These are phyloP conservation scores for Pythium phragmiticola DNA, from an alignment of 352 stramenopile species.

Conservation along the genomic window DNA sequence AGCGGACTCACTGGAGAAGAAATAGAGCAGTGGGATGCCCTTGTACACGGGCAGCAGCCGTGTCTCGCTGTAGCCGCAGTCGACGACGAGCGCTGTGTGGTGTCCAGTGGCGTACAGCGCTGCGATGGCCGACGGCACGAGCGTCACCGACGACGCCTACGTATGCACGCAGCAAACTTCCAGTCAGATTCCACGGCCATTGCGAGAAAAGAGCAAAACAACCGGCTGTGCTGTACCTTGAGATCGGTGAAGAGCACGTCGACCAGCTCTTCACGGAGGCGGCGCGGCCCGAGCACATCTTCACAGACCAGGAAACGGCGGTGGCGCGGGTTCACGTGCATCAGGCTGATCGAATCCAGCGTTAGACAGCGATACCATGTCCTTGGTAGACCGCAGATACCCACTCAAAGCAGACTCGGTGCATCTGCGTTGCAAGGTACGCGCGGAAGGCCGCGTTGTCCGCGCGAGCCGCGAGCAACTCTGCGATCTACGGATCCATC, in stretches of 20 bases:
- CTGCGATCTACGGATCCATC: slow-evolving; percentile 38
- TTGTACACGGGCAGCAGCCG: slow-evolving; percentile 79
- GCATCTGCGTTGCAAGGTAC: slow-evolving; percentile 59
- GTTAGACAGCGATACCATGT: background rate
- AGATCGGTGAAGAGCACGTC: slow-evolving; percentile 60
- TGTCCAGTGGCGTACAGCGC: slow-evolving; percentile 73
- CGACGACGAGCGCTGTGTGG: slow-evolving; percentile 74
- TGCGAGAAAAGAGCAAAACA: background rate
- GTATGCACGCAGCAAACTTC: background rate
- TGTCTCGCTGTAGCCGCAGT: slow-evolving; percentile 77
- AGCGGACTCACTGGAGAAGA: slow-evolving; percentile 54
- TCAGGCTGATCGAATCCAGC: slow-evolving; percentile 29
- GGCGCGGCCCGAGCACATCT: slow-evolving; percentile 62
- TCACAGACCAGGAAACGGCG: slow-evolving; percentile 79
- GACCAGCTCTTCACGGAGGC: slow-evolving; percentile 64
- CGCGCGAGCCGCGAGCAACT: slow-evolving; percentile 44
- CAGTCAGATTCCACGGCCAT: background rate
- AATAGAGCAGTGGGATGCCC: slow-evolving; percentile 68
- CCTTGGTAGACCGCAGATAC: slow-evolving; percentile 15
- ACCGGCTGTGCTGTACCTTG: slow-evolving; percentile 33
- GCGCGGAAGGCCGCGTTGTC: slow-evolving; percentile 39
- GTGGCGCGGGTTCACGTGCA: slow-evolving; percentile 74
- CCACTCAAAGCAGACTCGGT: slow-evolving; percentile 72
- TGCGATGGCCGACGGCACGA: slow-evolving; percentile 64
- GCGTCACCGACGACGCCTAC: slow-evolving; percentile 50